These are phyloP conservation scores for Citeromyces hawaiiensis DNA, from an alignment of 1,139 yeast species.

Conservation along the genomic window DNA sequence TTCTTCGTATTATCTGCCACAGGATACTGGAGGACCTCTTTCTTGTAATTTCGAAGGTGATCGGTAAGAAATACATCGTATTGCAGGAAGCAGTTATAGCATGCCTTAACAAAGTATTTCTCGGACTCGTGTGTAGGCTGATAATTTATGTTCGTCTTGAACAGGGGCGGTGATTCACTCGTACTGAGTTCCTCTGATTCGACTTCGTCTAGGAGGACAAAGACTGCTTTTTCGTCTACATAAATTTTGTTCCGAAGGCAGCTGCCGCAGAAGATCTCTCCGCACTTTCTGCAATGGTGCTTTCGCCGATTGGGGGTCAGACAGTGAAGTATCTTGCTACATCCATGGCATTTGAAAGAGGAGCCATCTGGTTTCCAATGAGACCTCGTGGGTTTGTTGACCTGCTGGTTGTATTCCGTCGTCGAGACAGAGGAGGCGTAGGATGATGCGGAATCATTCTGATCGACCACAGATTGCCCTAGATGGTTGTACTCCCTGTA, in stretches of 20 bases:
- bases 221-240: slow-evolving; percentile 58
- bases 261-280: slow-evolving; percentile 77
- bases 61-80: slow-evolving; percentile 36
- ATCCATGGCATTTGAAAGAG: slow-evolving; percentile 55
- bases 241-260: slow-evolving; percentile 39
- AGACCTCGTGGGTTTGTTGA: slow-evolving; percentile 39
- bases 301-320: slow-evolving; percentile 51
- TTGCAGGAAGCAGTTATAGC: slow-evolving; percentile 60
- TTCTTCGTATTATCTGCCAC: slow-evolving; percentile 10
- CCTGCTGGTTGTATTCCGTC: not conserved
- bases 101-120: slow-evolving; percentile 51
- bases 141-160: not conserved
- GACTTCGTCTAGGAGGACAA: slow-evolving; percentile 67
- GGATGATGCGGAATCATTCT: not conserved
- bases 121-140: slow-evolving; percentile 6
- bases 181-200: slow-evolving; percentile 7
- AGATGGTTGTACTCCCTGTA: not conserved
- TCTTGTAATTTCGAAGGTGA: slow-evolving; percentile 14
- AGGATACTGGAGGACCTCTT: slow-evolving; percentile 12
- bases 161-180: not conserved
- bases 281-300: slow-evolving; percentile 92
- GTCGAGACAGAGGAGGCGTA: slow-evolving; percentile 1
- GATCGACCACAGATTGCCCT: not conserved
- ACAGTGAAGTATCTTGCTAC: slow-evolving; percentile 52
- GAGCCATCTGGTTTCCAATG: slow-evolving; percentile 76